Evolutionary conservation across 129 eudicot genomes (phyloP).

Genomic region (Centaurea solstitialis): DNA sequence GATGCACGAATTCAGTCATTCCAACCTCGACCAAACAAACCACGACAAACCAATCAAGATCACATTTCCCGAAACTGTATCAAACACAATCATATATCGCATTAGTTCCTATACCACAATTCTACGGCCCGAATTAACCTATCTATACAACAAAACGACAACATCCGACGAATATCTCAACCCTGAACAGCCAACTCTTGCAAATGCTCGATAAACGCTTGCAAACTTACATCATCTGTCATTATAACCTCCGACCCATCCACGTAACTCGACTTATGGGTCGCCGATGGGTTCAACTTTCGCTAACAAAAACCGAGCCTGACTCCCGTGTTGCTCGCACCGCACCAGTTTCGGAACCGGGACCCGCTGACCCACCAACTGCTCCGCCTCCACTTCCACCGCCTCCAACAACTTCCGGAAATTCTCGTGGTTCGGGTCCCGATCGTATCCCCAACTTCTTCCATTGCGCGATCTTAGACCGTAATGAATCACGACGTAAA

Average conservation of each 20-base stretch:
- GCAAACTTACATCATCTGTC: slow-evolving; percentile 93
- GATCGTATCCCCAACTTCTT: slow-evolving; percentile 81
- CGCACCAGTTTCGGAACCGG: slow-evolving; percentile 82
- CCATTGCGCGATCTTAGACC: slow-evolving; percentile 92
- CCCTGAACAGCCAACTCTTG: slow-evolving; percentile 92
- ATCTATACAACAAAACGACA: slow-evolving; percentile 22
- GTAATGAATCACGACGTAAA: slow-evolving; percentile 78
- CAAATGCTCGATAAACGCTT: slow-evolving; percentile 82
- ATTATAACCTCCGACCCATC: slow-evolving; percentile 78
- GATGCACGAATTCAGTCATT: background rate
- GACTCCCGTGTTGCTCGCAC: slow-evolving; percentile 96
- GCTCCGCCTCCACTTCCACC: slow-evolving; percentile 75
- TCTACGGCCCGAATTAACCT: background rate
- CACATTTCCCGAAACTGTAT: background rate
- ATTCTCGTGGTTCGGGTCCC: slow-evolving; percentile 82
- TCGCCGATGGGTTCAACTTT: slow-evolving; percentile 93
- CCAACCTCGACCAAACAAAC: background rate
- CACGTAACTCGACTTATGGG: slow-evolving; percentile 68
- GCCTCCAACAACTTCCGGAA: slow-evolving; percentile 84
- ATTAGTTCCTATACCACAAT: slow-evolving; percentile 10
- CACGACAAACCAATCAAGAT: background rate
- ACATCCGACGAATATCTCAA: slow-evolving; percentile 18
- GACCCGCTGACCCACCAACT: slow-evolving; percentile 72
- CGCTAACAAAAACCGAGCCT: slow-evolving; percentile 98
- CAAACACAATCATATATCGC: background rate